Evolutionary conservation across 768 basidiomycete species (phyloP), one percentile per base, ranked within the genome.

Genomic region (Agaricus bisporus): DNA sequence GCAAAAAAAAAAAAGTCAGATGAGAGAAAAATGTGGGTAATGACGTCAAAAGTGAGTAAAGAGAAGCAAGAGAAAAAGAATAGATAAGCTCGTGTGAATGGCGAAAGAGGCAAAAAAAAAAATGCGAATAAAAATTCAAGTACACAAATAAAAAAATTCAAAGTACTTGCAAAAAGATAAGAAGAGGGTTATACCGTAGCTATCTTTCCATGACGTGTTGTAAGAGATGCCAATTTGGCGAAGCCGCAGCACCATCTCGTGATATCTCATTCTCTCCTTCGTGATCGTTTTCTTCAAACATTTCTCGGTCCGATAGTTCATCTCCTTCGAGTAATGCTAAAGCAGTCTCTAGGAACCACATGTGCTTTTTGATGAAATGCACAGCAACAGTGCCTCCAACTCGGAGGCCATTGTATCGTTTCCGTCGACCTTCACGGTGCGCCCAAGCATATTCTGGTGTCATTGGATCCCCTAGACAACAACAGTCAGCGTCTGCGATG

Each of bases 321-420:
- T 85, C 81, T n/a, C 84, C 81, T 49, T 88, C 91, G 26, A 98
- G 73, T 22, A 99, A 73, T 15, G 92, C 93, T 10, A 93, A 70
- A 10, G 92, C 91, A 5, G 95, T 91, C 72, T 99, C 95, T 60
- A 94, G 68, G 70, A 89, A 98, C 95, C 95, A 99, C 72, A 90
- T 88, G 59, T 91, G 84, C 67, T 91, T 88, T 83, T 98, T 99
- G 76, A 99, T 87, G 66, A 91, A 98, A 71, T 99, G 95, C 48
- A 99, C 93, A 18, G 93, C 89, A 43, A 95, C 79, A 2, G 95
- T 99, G 5, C 95, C 97, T 3, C 95, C 95, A 8, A 92, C 81
- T 18, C 88, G 84, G 55, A 78, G 72, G 42, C 75, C 76, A 58
- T 82, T 77, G 62, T 90, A 90, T 43, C 81, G 81, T 46, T 67